Conservation (phyloP, 2,329 filamentous ascomycete species). For the Clonostachys sp. region DNA sequence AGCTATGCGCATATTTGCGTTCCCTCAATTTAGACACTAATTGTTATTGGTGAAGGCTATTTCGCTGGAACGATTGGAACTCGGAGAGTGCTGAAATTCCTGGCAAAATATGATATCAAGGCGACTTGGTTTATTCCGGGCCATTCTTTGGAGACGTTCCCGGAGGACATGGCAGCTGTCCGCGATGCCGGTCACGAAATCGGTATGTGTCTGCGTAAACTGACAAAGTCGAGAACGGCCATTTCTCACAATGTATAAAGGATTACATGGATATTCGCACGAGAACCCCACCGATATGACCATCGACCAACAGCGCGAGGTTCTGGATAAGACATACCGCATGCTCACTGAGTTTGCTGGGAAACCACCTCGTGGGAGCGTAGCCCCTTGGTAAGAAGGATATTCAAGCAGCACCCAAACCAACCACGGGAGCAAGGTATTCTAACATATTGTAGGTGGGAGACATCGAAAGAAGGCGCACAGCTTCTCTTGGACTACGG, state of each 20-base stretch:
- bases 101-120: constrained; percentile 69
- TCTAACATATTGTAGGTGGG: constrained; percentile 41
- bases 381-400: constrained; percentile 53
- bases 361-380: constrained; percentile 66
- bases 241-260: too few species aligned
- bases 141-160: constrained; percentile 43
- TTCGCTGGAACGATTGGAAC: constrained; percentile 67
- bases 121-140: constrained; percentile 49
- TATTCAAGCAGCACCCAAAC: too few species aligned
- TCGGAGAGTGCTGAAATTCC: constrained; percentile 63
- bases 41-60: constrained; percentile 32
- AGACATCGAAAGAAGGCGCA: constrained; percentile 63
- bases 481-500: constrained; percentile 62
- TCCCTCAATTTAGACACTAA: not conserved
- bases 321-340: constrained; percentile 69
- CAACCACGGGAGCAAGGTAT: too few species aligned
- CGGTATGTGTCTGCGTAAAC: constrained; percentile 13
- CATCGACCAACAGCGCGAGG: constrained; percentile 69
- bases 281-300: constrained; percentile 72
- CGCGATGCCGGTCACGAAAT: constrained; percentile 43
- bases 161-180: constrained; percentile 35
- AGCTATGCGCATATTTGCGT: not conserved
- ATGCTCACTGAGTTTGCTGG: constrained; percentile 67
- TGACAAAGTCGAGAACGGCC: too few species aligned
- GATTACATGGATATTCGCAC: constrained; percentile 67